Conservation (phyloP, 495 filamentous ascomycete species). For the Penicillium crystallinum region DNA sequence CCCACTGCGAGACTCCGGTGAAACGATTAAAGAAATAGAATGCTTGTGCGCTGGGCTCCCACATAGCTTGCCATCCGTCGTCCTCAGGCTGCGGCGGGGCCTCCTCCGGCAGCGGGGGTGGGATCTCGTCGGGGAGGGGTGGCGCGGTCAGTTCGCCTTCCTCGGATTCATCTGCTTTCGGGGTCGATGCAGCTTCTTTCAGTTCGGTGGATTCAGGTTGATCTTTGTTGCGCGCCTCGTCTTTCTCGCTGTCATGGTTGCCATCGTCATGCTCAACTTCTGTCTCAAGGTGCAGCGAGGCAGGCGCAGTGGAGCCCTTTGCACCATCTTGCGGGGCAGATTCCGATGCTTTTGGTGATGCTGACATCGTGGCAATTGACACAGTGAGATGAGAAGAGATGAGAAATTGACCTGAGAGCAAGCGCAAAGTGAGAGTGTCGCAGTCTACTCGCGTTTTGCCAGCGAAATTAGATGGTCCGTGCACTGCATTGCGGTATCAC, state of each 20-base stretch:
- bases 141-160: constrained; percentile 31
- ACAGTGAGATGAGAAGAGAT: background rate
- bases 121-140: constrained; percentile 47
- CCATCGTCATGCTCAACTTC: constrained; percentile 10
- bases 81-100: constrained; percentile 53
- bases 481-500: background rate
- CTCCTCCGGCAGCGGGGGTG: constrained; percentile 49
- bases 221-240: constrained; percentile 8
- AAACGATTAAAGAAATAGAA: constrained; percentile 92
- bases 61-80: constrained; percentile 86
- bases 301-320: constrained; percentile 2
- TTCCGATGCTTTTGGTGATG: background rate
- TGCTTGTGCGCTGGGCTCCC: constrained; percentile 63
- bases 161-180: constrained; percentile 10
- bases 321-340: background rate
- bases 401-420: background rate
- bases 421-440: background rate
- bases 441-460: background rate
- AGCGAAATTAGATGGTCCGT: background rate
- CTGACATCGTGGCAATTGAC: constrained; percentile 16
- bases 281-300: background rate
- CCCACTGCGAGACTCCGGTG: constrained; percentile 73
- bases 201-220: constrained; percentile 4
- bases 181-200: constrained; percentile 11
- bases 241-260: background rate